Base-by-base conservation (phyloP, 371 early-diverging fungal genomes). In the Choanephora cucurbitarum region DNA sequence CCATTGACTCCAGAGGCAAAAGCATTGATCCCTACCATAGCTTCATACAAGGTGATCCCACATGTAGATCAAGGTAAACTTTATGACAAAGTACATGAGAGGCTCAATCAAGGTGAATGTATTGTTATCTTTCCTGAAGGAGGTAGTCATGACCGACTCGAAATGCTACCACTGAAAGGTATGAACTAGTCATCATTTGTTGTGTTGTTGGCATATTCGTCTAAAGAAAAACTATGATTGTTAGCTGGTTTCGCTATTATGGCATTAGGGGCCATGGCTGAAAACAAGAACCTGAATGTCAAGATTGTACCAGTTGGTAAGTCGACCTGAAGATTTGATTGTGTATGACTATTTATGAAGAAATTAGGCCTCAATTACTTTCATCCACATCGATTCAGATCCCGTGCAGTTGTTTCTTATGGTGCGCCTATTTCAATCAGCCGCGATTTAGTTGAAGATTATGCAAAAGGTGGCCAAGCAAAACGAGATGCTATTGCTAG, bases 41-140 rank as follows among this genome's bases (percentile, higher is more conserved):
- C 58, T 0, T 5, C 66, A 5, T 92, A 64, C 69, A 90, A 87
- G 60, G 61, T 83, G 11, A 76, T 76, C 5, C 94, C 95, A 24
- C 87, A 87, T 58, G 76, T 94, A 22, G 88, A 95, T 69, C 93
- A 94, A 67, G 52, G 66, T 42, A 72, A 70, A 1, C 75, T 94
- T 77, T 94, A 87, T 72, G 70, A 73, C 31, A 77, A 81, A 17
- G 94, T 95, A 19, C 83, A 84, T 42, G 70, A 81, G 23, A 75
- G 88, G 11, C 67, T 95, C 22, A 73, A 79, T 31, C 58, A 70
- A 24, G 80, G 81, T 42, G 83, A 78, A 19, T 85, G 84, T 57
- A 78, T 95, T 28, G 93, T 92, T 2, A 93, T 95, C 34, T 95
- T 95, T 70, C 95, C 95, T 14, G 95, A 94, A 64, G 94, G 95